phyloP scores from a whole-genome alignment of 169 alveolate genomes.

The Plasmodium falciparum region DNA sequence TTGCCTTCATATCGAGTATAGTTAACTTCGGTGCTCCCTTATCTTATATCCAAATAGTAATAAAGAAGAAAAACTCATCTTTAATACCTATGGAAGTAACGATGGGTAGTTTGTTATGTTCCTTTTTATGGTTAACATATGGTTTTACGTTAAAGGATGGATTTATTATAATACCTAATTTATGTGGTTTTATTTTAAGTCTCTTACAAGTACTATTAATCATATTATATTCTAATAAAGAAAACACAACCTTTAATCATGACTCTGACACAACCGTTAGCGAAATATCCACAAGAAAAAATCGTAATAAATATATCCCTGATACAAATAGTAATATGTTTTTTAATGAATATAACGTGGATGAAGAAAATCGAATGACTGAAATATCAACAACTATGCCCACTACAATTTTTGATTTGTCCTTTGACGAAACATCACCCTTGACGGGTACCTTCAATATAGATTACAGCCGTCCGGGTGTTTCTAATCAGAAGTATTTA shows the following conservation, averaged over 20 bases:
- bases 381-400: constrained; percentile 14
- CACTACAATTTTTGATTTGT: constrained; percentile 22
- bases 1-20: constrained; percentile 50
- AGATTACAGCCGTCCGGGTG: not conserved
- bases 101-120: constrained; percentile 80
- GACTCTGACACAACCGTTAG: not conserved
- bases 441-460: constrained; percentile 25
- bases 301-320: constrained; percentile 14
- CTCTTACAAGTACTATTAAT: constrained; percentile 35
- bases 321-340: constrained; percentile 17
- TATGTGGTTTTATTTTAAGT: constrained; percentile 77
- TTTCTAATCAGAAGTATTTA: constrained; percentile 2
- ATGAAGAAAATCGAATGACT: constrained; percentile 10
- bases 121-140: constrained; percentile 83
- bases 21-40: constrained; percentile 79
- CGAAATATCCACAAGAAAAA: not conserved
- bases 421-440: constrained; percentile 63
- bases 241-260: not conserved
- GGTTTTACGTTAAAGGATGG: constrained; percentile 85
- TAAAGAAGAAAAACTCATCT: constrained; percentile 80
- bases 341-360: constrained; percentile 33
- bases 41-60: constrained; percentile 78
- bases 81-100: constrained; percentile 84
- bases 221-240: constrained; percentile 45
- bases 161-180: constrained; percentile 82